A percentile compares a stretch with the other conserved stretches of the same genome.
These are phyloP conservation scores for Exophiala aquamarina DNA, from an alignment of 2,329 filamentous ascomycete genomes.

Conservation along the genomic window DNA sequence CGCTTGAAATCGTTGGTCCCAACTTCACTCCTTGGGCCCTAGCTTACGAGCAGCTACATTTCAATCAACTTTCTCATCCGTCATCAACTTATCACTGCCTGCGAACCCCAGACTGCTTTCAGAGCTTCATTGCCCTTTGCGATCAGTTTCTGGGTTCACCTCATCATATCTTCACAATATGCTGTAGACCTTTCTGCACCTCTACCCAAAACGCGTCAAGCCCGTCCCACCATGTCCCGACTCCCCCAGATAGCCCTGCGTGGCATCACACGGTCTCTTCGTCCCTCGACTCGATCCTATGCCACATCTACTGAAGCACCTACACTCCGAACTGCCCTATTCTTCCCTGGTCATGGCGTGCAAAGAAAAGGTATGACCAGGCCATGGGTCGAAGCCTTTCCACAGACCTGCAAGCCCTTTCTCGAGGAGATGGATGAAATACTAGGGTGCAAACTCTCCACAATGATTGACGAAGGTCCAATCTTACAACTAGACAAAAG, in stretches of 20 bases:
- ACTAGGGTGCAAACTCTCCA: slow-evolving; percentile 72
- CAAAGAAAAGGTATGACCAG: slow-evolving; percentile 85
- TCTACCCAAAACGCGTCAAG: background rate
- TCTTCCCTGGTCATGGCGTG: slow-evolving; percentile 69
- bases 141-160: background rate
- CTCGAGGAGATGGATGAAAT: slow-evolving; percentile 82
- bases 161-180: too few species aligned
- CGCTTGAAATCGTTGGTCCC: too few species aligned
- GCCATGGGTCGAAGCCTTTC: slow-evolving; percentile 85
- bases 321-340: slow-evolving; percentile 44
- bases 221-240: slow-evolving; percentile 15
- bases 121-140: background rate
- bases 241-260: slow-evolving; percentile 8
- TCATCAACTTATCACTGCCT: too few species aligned
- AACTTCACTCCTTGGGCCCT: too few species aligned
- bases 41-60: too few species aligned
- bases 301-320: slow-evolving; percentile 19
- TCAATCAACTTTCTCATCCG: too few species aligned
- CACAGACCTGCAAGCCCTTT: slow-evolving; percentile 70
- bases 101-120: too few species aligned
- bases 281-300: slow-evolving; percentile 16
- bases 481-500: slow-evolving; percentile 76
- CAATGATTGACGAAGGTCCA: slow-evolving; percentile 76
- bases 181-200: too few species aligned
- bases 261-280: slow-evolving; percentile 8